Evolutionary conservation across 2,329 filamentous ascomycete species (phyloP).

Genomic region (Cryphonectria nitschkei): DNA sequence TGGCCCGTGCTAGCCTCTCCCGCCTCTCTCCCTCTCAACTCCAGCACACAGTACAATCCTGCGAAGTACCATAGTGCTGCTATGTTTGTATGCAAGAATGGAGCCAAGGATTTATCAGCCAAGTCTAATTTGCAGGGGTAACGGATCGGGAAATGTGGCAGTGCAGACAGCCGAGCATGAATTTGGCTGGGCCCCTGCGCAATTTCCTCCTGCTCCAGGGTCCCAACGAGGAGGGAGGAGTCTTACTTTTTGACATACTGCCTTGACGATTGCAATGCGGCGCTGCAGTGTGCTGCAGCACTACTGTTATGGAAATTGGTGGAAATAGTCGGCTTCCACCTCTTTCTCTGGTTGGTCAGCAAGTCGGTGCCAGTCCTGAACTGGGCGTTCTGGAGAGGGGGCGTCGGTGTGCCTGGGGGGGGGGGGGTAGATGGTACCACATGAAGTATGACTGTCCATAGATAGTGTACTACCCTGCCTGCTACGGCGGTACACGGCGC

Average conservation of each 20-base stretch:
- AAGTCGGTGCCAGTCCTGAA: background rate
- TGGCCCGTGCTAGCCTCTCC: background rate
- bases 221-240: background rate
- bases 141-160: conserved; percentile 1
- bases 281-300: no score
- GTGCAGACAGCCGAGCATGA: background rate
- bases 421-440: background rate
- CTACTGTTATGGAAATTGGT: background rate
- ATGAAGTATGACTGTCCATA: background rate
- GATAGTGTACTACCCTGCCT: background rate
- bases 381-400: background rate
- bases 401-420: no score
- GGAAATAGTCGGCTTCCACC: background rate
- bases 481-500: background rate
- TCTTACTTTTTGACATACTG: background rate
- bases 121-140: conserved; percentile 3
- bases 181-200: conserved; percentile 8
- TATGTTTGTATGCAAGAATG: background rate
- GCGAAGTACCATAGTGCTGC: background rate
- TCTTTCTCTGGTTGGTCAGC: conserved; percentile 2
- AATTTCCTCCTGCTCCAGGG: background rate
- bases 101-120: conserved; percentile 7
- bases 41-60: background rate
- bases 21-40: background rate
- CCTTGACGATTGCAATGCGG: background rate